phyloP scores from a whole-genome alignment of 2,329 filamentous ascomycete genomes.

The Balansia obtecta region DNA sequence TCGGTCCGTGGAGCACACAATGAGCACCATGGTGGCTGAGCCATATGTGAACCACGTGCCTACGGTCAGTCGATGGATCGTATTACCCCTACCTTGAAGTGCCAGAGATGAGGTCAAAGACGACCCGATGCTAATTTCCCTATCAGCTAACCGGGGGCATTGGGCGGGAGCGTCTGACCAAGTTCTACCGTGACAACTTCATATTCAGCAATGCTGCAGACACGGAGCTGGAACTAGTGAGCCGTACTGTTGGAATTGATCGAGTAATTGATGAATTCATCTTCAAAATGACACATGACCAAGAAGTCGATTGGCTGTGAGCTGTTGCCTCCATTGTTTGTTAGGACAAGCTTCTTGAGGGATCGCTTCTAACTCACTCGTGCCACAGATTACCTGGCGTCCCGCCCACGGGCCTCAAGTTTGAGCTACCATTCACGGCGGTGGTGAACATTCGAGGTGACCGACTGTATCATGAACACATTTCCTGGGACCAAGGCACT shows the following conservation, averaged over 20 bases:
- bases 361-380: not conserved
- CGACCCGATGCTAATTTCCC: not conserved
- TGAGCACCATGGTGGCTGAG: constrained; percentile 71
- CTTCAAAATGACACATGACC: constrained; percentile 50
- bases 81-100: too few relatives aligned
- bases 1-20: constrained; percentile 57
- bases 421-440: constrained; percentile 47
- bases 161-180: constrained; percentile 47
- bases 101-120: too few relatives aligned
- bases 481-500: constrained; percentile 56
- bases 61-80: constrained; percentile 34
- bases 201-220: constrained; percentile 62
- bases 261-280: constrained; percentile 62
- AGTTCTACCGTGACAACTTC: constrained; percentile 64
- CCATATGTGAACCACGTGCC: constrained; percentile 72
- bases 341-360: not conserved
- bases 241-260: constrained; percentile 59
- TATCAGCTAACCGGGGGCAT: constrained; percentile 51
- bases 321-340: constrained; percentile 14
- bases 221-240: constrained; percentile 54
- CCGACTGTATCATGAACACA: constrained; percentile 52
- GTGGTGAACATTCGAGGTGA: constrained; percentile 54
- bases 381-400: constrained; percentile 34
- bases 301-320: constrained; percentile 57
- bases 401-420: constrained; percentile 37